phyloP scores from a whole-genome alignment of 176 grass and related monocot species.

The Thinopyrum elongatum region DNA sequence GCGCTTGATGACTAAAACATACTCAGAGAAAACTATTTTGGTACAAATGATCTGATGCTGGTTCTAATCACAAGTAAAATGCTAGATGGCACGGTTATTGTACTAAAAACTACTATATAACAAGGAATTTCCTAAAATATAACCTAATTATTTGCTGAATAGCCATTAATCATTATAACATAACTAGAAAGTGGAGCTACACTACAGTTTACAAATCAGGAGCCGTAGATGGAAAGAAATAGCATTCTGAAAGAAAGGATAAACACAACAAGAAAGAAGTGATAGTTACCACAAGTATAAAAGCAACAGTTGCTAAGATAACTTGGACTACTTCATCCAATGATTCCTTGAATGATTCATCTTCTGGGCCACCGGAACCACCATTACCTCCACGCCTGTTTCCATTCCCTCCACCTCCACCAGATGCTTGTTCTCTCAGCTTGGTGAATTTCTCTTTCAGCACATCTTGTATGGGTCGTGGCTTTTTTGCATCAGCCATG shows the following conservation, averaged over 20 bases:
- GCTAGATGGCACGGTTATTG: not conserved
- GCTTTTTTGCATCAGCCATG: slow-evolving; percentile 59
- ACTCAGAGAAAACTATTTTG: not conserved
- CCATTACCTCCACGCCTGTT: slow-evolving; percentile 54
- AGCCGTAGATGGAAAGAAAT: not conserved
- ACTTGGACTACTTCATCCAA: slow-evolving; percentile 87
- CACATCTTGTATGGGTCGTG: slow-evolving; percentile 60
- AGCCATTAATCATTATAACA: not conserved
- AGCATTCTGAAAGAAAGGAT: not conserved
- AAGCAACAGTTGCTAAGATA: slow-evolving; percentile 68
- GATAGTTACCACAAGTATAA: slow-evolving; percentile 85
- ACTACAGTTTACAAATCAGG: not conserved
- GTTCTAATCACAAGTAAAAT: not conserved
- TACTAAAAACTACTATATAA: not conserved
- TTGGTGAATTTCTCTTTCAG: slow-evolving; percentile 62
- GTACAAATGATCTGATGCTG: not conserved
- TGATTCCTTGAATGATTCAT: slow-evolving; percentile 75
- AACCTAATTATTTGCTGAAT: not conserved
- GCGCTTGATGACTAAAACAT: not conserved
- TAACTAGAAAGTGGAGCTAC: not conserved
- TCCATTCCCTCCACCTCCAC: slow-evolving; percentile 61
- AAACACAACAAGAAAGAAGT: slow-evolving; percentile 7
- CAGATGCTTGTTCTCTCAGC: slow-evolving; percentile 54
- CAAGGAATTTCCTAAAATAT: not conserved
- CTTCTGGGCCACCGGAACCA: slow-evolving; percentile 54